These are phyloP conservation scores for Fusarium verticillioides DNA, from an alignment of 2,329 filamentous ascomycete species.

Conservation along the genomic window DNA sequence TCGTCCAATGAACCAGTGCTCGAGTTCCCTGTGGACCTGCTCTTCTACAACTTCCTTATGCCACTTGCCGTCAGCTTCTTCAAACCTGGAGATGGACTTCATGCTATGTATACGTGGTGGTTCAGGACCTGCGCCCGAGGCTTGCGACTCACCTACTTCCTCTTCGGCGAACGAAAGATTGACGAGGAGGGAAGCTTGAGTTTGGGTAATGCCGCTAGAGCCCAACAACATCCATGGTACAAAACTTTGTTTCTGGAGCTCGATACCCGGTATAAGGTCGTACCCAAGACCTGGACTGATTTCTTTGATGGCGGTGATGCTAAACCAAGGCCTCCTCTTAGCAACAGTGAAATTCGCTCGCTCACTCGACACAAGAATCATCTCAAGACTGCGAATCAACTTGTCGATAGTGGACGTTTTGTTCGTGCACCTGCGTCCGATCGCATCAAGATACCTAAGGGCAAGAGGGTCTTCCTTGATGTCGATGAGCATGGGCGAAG, in stretches of 20 bases:
- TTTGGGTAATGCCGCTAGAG: conserved; percentile 52
- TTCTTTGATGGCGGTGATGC: conserved; percentile 61
- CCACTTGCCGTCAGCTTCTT: conserved; percentile 86
- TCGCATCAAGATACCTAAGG: conserved; percentile 92
- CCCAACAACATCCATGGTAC: conserved; percentile 52
- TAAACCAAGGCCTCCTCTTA: conserved; percentile 54
- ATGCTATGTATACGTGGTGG: conserved; percentile 95
- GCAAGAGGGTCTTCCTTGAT: conserved; percentile 81
- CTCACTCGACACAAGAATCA: conserved; percentile 55
- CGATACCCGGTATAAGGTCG: conserved; percentile 54
- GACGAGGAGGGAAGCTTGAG: conserved; percentile 83
- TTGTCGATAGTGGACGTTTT: conserved; percentile 80
- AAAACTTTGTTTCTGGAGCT: conserved; percentile 60
- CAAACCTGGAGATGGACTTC: conserved; percentile 84
- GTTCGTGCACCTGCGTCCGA: conserved; percentile 95
- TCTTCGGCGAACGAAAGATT: conserved; percentile 83
- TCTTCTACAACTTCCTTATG: conserved; percentile 98
- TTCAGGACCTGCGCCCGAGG: conserved; percentile 85
- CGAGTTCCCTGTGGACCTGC: conserved; percentile 91
- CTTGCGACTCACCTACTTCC: conserved; percentile 87
- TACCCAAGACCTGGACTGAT: conserved; percentile 68
- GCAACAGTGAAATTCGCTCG: conserved; percentile 50
- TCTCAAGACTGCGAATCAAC: conserved; percentile 61
- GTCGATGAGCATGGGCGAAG: conserved; percentile 74
- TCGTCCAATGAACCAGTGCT: conserved; percentile 91